Evolutionary conservation across 2,329 filamentous ascomycete species (phyloP).

Genomic region (Dactylellina parvicollis): DNA sequence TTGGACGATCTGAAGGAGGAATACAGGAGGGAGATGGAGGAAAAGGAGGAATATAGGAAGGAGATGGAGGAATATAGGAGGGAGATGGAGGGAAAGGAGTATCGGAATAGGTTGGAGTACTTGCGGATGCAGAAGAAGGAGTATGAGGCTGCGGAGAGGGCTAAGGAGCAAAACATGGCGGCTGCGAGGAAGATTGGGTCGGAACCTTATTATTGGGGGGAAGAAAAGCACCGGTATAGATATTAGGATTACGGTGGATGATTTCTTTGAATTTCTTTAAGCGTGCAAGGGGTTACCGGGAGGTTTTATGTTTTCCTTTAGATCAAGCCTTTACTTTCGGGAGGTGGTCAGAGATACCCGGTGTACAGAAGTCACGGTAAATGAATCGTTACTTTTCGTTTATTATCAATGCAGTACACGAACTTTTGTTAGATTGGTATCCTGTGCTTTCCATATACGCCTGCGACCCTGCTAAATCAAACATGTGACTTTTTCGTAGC

Average conservation of each 20-base stretch:
- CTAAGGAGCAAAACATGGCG: slow-evolving; percentile 15
- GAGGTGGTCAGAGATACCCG: slow-evolving; percentile 33
- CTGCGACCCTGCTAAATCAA: slow-evolving; percentile 5
- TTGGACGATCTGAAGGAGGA: background rate
- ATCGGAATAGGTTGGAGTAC: slow-evolving; percentile 25
- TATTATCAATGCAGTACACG: slow-evolving; percentile 4
- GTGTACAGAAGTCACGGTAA: slow-evolving; percentile 6
- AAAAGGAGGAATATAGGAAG: background rate
- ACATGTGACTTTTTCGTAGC: background rate
- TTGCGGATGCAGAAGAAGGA: slow-evolving; percentile 22
- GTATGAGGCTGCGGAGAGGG: slow-evolving; percentile 7
- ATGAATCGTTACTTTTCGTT: background rate
- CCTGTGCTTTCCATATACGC: slow-evolving; percentile 27
- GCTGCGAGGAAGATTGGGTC: slow-evolving; percentile 11
- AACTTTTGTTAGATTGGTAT: slow-evolving; percentile 26
- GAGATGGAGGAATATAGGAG: slow-evolving; percentile 20
- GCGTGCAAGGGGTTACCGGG: background rate
- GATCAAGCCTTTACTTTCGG: too few species aligned
- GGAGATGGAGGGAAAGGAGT: slow-evolving; percentile 11
- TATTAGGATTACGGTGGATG: background rate
- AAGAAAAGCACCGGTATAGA: slow-evolving; percentile 2
- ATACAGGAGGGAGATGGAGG: background rate
- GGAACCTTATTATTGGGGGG: slow-evolving; percentile 29
- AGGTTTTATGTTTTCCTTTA: background rate
- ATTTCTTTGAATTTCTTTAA: background rate